These are phyloP conservation scores for Elsinoe ampelina DNA, from an alignment of 2,329 filamentous ascomycete genomes.

Conservation along the genomic window DNA sequence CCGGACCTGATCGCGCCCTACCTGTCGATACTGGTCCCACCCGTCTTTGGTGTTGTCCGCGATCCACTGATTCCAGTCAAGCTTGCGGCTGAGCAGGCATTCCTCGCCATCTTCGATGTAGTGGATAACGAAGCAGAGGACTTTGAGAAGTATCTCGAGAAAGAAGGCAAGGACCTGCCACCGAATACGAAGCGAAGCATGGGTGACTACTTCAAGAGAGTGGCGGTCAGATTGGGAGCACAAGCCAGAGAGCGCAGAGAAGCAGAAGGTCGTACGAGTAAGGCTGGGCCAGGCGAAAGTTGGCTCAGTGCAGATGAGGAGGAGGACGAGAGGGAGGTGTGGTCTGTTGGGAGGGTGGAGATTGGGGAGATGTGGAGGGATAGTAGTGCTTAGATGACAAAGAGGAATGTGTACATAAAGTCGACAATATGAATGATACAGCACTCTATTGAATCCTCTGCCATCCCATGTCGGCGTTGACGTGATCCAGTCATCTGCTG, in stretches of 20 bases:
- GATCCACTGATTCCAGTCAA: conserved; percentile 93
- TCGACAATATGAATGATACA: background rate
- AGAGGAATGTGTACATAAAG: conserved; percentile 3
- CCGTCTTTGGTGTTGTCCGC: conserved; percentile 81
- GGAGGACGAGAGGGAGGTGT: conserved; percentile 91
- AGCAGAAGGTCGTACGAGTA: conserved; percentile 71
- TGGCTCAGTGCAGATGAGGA: conserved; percentile 73
- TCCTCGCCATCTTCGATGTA: conserved; percentile 82
- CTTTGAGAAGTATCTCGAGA: conserved; percentile 83
- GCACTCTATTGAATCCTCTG: no score
- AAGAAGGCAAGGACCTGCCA: conserved; percentile 54
- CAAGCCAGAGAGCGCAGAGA: conserved; percentile 85
- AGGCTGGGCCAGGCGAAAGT: conserved; percentile 51
- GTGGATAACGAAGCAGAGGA: conserved; percentile 76
- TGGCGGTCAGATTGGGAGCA: conserved; percentile 71
- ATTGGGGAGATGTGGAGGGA: conserved; percentile 47
- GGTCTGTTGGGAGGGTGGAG: conserved; percentile 89
- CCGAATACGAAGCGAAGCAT: conserved; percentile 76
- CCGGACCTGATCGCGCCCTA: conserved; percentile 69
- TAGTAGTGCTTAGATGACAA: conserved; percentile 25
- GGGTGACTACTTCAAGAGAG: conserved; percentile 93
- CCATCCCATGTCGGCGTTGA: no score
- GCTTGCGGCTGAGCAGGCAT: conserved; percentile 86
- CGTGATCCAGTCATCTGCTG: no score
- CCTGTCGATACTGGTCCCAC: conserved; percentile 65